A percentile compares a stretch with the other conserved stretches of the same genome.
Conservation (phyloP, 257 asterid genomes). For the Lycium barbarum region DNA sequence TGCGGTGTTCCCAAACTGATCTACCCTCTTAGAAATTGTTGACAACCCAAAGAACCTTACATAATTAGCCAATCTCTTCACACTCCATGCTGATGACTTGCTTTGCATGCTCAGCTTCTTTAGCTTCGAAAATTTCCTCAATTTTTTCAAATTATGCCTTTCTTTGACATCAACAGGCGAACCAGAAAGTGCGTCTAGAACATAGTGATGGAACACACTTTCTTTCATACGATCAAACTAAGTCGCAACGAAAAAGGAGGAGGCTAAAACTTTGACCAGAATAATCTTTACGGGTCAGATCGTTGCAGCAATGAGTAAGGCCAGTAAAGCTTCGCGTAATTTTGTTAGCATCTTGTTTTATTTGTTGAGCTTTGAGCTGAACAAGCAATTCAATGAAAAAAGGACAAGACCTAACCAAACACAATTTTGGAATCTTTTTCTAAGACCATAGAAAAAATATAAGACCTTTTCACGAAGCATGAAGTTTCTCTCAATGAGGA, state of each 20-base stretch:
- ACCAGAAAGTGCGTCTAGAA: constrained; percentile 57
- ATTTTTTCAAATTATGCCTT: constrained; percentile 39
- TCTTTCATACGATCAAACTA: constrained; percentile 70
- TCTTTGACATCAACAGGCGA: constrained; percentile 50
- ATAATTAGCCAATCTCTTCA: constrained; percentile 57
- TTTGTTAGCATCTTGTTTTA: constrained; percentile 43
- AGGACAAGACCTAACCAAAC: constrained; percentile 65
- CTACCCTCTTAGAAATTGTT: constrained; percentile 57
- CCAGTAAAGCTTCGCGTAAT: constrained; percentile 53
- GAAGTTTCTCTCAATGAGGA: constrained; percentile 59
- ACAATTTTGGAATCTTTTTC: constrained; percentile 60
- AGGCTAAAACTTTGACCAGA: constrained; percentile 55
- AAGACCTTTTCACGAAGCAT: constrained; percentile 62
- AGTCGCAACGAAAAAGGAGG: constrained; percentile 64
- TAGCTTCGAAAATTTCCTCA: constrained; percentile 47
- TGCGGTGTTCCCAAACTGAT: constrained; percentile 43
- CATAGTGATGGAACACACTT: constrained; percentile 61
- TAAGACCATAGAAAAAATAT: constrained; percentile 61
- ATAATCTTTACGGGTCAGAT: constrained; percentile 68
- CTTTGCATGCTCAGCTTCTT: constrained; percentile 54
- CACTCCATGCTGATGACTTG: constrained; percentile 60
- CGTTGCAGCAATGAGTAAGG: constrained; percentile 53
- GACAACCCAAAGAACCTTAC: constrained; percentile 65
- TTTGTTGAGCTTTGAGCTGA: constrained; percentile 47
- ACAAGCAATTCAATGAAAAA: constrained; percentile 55